Evolutionary conservation across 495 filamentous ascomycete genomes (phyloP).

Genomic region (Cercophora samala): DNA sequence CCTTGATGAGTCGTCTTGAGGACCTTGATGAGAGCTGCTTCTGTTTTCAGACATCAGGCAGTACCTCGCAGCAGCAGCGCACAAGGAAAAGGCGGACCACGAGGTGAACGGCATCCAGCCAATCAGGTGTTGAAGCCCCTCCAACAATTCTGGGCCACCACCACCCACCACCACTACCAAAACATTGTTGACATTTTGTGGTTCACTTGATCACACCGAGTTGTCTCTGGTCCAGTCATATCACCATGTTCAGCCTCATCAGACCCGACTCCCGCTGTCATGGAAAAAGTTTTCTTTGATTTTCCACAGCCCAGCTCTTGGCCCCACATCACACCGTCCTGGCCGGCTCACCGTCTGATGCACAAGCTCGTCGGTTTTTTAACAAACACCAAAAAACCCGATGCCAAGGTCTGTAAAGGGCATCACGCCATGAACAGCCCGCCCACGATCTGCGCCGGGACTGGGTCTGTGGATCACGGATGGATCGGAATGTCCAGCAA

Average conservation of each 20-base stretch:
- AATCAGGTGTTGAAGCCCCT: slow-evolving; percentile 14
- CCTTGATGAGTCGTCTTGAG: neutral
- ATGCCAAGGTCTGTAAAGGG: neutral
- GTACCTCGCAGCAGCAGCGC: slow-evolving; percentile 9
- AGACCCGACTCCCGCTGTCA: neutral
- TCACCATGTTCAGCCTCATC: neutral
- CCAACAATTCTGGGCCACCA: slow-evolving; percentile 14
- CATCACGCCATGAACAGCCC: slow-evolving; percentile 24
- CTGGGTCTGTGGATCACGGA: neutral
- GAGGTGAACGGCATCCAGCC: slow-evolving; percentile 7
- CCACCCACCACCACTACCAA: neutral
- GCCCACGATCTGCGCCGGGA: slow-evolving; percentile 4
- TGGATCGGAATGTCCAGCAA: neutral
- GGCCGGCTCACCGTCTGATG: neutral
- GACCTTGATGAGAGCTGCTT: neutral
- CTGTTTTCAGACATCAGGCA: neutral
- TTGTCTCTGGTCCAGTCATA: neutral
- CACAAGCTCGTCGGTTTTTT: neutral
- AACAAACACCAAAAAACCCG: neutral
- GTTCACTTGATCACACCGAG: slow-evolving; percentile 9
- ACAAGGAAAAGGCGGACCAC: neutral
- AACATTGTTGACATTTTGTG: neutral
- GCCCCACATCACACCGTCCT: neutral
- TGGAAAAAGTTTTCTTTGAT: neutral
- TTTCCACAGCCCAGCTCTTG: neutral